Evolutionary conservation across 768 basidiomycete species (phyloP), one percentile per base, ranked within the genome.

Genomic region (Pulveroboletus frians): DNA sequence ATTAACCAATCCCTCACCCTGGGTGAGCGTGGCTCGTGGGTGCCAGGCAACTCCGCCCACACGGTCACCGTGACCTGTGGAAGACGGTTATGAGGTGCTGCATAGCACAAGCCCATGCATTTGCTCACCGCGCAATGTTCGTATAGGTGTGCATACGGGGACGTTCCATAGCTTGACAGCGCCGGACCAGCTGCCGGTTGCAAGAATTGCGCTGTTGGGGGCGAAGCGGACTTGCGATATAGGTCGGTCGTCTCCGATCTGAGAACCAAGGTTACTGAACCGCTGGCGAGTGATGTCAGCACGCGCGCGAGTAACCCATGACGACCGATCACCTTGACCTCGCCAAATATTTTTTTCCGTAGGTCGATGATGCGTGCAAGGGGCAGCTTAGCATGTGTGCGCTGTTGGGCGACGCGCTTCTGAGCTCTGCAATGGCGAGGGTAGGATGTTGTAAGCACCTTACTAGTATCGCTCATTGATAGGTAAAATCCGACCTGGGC

Each of bases 41-140:
- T 99, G 94, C 96, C 96, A 99, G 34, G 94, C 93, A 39, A 97
- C 85, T 17, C 96, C 96, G 43, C 96, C 92, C 26, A 98, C 84
- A 44, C 88, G 84, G 62, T 98, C 95, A 32, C 75, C 79, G 60
- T 97, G 94, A 7, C 90, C 92, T 91, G 55, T 37, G 10, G 30
- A 46, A 10, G 38, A 46, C 43, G 5, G 11, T 60, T 39, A 55
- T 50, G 49, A 52, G 18, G 43, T 37, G 40, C 37, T 23, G 21
- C 15, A 15, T 11, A 13, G 40, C 36, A 5, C 34, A 35, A 32
- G n/a, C n/a, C 2, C 13, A 37, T 21, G n/a, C 9, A 10, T 37
- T 34, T 7, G 53, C 73, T 49, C 40, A 85, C 92, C 92, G 70
- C 87, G 75, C 47, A 92, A 69, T 18, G 88, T 79, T 39, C 79